Percentiles rank a stretch among this genome's conserved stretches.
Evolutionary conservation across 495 filamentous ascomycete species (phyloP).

Genomic region (Daldinia concentrica): DNA sequence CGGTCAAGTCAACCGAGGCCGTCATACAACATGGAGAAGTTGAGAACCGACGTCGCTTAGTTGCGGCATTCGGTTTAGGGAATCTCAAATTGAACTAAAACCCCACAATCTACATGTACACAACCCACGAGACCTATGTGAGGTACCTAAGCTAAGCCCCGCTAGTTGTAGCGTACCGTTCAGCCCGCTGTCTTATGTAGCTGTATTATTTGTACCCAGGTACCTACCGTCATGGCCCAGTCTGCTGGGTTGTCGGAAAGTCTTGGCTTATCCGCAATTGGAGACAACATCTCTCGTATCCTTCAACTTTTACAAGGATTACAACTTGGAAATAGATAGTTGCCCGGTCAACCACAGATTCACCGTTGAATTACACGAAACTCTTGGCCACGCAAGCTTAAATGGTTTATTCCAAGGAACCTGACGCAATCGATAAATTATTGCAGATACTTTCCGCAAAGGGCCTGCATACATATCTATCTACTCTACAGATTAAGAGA

Average conservation of each 20-base stretch:
- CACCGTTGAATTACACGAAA: constrained; percentile 41
- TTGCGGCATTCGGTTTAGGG: constrained; percentile 41
- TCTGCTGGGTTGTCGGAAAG: neutral
- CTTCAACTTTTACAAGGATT: constrained; percentile 15
- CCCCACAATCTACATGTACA: neutral
- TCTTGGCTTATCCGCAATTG: constrained; percentile 1
- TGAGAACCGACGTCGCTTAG: constrained; percentile 41
- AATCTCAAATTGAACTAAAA: neutral
- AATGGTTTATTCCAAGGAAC: constrained; percentile 15
- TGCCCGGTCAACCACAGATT: constrained; percentile 52
- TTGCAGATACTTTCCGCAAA: constrained; percentile 41
- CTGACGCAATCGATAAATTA: constrained; percentile 32
- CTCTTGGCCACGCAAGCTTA: constrained; percentile 22
- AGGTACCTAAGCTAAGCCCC: neutral
- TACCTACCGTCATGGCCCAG: neutral
- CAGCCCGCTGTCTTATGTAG: neutral
- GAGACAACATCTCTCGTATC: neutral
- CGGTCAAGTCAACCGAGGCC: constrained; percentile 23
- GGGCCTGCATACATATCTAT: constrained; percentile 29
- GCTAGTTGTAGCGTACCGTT: neutral
- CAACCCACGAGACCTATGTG: neutral
- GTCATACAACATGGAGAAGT: constrained; percentile 10
- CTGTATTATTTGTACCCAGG: neutral
- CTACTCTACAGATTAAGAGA: neutral
- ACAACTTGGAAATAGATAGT: constrained; percentile 43